Base-by-base conservation (phyloP, 2,329 filamentous ascomycete species). In the Ceratocystis variospora region DNA sequence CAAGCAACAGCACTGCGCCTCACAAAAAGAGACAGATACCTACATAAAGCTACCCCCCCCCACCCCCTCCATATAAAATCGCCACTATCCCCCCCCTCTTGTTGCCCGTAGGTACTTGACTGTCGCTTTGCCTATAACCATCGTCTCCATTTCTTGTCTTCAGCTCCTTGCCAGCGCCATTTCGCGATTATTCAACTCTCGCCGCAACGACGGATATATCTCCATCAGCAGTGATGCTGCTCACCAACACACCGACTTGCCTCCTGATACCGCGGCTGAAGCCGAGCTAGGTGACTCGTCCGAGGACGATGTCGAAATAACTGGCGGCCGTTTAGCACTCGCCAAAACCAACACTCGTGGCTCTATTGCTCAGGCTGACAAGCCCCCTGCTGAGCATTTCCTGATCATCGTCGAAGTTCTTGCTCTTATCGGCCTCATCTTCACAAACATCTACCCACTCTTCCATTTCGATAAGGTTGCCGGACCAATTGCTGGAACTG, bases 401-500 rank as follows among this genome's bases (percentile, higher is more conserved):
- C 80, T 90, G 12, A 82, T 93, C 4, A 72, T 87, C 0, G 71
- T 93, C 7, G 94, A 99, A 77, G 84, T 89, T 71, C 74, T 90
- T 8, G 87, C 88, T 33, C 82, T 96, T 44, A 74, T 86, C 64
- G 89, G 83, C 12, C 80, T 94, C 70, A 76, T 96, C 66, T 84
- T 78, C 1, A 77, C 92, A 68, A 90, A 90, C 71, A 76, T 86
- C 19, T 76, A 84, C 8, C 83, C 85, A 7, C 79, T 94, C 65
- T 75, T 83, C 0, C 82, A 83, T 1, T 17, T 2, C 41, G 10
- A 50, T 3, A 77, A 81, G 19, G 78, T 88, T 63, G 83, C 85
- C 2, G 87, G 86, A 62, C 19, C 61, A 33, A 62, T 59, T 37
- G 55, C 55, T 15, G 79, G 81, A 68, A 78, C 88, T 62, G 76